Percentiles rank a stretch among this genome's conserved stretches.
These are phyloP conservation scores for Blakeslea trispora DNA, from an alignment of 371 early-diverging fungal genomes.

Conservation along the genomic window DNA sequence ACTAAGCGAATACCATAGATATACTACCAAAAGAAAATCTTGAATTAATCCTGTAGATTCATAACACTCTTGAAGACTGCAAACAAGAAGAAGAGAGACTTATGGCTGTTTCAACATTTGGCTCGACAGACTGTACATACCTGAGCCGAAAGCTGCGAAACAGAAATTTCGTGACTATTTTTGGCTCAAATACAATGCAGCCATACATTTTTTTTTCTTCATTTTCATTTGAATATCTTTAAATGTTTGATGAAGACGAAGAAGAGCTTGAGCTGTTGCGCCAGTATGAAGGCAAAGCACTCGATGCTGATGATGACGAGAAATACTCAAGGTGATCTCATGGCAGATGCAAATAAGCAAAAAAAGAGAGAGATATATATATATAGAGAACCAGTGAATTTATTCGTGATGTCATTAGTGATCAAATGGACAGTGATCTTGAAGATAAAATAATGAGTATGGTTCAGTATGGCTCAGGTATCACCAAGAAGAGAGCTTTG, in stretches of 20 bases:
- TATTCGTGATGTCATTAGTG: slow-evolving; percentile 11
- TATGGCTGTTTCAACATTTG: no score
- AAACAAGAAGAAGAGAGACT: no score
- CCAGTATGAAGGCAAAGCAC: slow-evolving; percentile 21
- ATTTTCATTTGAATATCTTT: not conserved
- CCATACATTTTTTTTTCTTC: not conserved
- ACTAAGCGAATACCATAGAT: no score
- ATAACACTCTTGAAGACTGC: no score
- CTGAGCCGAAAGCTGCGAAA: no score
- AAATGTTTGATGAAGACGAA: slow-evolving; percentile 25
- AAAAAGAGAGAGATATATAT: not conserved
- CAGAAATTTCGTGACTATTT: not conserved
- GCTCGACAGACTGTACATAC: no score
- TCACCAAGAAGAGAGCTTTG: slow-evolving; percentile 5
- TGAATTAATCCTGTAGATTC: no score
- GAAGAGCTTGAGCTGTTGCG: slow-evolving; percentile 24
- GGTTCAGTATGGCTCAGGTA: slow-evolving; percentile 17
- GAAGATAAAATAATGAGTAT: slow-evolving; percentile 33
- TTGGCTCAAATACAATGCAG: not conserved
- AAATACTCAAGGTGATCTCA: slow-evolving; percentile 19
- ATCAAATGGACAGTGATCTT: slow-evolving; percentile 30
- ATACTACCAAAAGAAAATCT: no score
- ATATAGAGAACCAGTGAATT: not conserved
- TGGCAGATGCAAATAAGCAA: slow-evolving; percentile 5
- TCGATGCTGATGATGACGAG: slow-evolving; percentile 8